Evolutionary conservation across 129 eudicot genomes (phyloP).

Genomic region (Flaveria trinervia): DNA sequence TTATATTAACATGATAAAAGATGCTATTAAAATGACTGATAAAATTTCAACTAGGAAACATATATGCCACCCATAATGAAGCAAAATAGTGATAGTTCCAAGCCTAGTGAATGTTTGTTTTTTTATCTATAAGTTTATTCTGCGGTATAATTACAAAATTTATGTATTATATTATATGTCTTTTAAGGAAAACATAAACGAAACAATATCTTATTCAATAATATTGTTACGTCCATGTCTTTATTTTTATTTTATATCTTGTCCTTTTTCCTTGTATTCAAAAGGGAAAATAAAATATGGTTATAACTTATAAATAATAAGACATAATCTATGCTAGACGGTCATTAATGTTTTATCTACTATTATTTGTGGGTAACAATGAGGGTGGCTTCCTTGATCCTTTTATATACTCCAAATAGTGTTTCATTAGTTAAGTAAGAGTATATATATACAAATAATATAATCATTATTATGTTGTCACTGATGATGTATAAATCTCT

Average conservation of each 20-base stretch:
- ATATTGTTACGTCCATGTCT: conserved; percentile 11
- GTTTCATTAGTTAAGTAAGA: background rate
- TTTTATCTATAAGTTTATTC: conserved; percentile 12
- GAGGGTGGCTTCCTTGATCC: background rate
- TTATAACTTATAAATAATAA: background rate
- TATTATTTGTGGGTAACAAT: background rate
- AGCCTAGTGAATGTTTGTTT: conserved; percentile 36
- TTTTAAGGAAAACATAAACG: background rate
- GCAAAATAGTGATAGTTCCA: conserved; percentile 37
- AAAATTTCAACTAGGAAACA: background rate
- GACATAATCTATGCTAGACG: conserved; percentile 21
- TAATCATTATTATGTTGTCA: no score
- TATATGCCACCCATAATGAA: conserved; percentile 32
- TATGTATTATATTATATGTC: background rate
- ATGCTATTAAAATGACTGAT: background rate
- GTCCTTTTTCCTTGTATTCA: conserved; percentile 18
- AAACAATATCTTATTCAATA: conserved; percentile 1
- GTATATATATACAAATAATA: no score
- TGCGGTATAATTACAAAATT: conserved; percentile 1
- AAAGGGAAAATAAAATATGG: conserved; percentile 13
- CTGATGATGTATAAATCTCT: background rate
- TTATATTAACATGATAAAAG: no score
- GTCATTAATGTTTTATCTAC: conserved; percentile 34
- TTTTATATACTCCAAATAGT: background rate
- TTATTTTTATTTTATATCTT: conserved; percentile 9